A percentile compares a stretch with the other conserved stretches of the same genome.
phyloP scores from a whole-genome alignment of 106 monocot species.

The Triglochin maritima region DNA sequence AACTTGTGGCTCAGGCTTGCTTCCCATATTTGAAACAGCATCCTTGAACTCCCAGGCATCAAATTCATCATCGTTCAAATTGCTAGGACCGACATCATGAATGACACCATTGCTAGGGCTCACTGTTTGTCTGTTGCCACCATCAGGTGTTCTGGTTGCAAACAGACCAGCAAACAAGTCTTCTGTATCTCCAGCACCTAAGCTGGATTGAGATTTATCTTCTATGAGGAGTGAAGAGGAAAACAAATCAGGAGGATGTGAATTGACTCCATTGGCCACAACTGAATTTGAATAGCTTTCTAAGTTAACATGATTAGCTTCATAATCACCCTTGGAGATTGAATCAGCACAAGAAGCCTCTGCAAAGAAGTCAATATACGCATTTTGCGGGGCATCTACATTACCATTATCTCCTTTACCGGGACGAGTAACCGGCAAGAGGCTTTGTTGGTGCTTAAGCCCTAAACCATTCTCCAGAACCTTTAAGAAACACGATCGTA shows the following conservation, averaged over 20 bases:
- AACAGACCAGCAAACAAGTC: conserved; percentile 2
- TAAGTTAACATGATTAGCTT: background rate
- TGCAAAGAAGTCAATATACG: no score
- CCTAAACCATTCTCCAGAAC: background rate
- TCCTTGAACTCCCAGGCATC: conserved; percentile 8
- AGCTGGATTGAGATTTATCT: background rate
- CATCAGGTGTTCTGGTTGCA: background rate
- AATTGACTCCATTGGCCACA: background rate
- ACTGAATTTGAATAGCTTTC: background rate
- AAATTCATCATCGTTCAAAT: background rate
- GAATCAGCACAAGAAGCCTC: background rate
- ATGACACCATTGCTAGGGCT: background rate
- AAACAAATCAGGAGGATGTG: conserved; percentile 3
- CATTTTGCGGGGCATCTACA: no score
- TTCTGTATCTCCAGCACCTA: background rate
- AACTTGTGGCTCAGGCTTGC: background rate
- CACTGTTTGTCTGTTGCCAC: background rate
- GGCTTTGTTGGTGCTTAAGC: background rate
- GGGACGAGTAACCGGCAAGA: no score
- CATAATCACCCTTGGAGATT: no score
- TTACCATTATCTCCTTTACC: background rate
- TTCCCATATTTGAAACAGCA: background rate
- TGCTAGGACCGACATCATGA: background rate
- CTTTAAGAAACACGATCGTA: background rate
- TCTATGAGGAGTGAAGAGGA: background rate